Evolutionary conservation across 1,284 basidiomycete species (phyloP).

Genomic region (Ganoderma sinense): DNA sequence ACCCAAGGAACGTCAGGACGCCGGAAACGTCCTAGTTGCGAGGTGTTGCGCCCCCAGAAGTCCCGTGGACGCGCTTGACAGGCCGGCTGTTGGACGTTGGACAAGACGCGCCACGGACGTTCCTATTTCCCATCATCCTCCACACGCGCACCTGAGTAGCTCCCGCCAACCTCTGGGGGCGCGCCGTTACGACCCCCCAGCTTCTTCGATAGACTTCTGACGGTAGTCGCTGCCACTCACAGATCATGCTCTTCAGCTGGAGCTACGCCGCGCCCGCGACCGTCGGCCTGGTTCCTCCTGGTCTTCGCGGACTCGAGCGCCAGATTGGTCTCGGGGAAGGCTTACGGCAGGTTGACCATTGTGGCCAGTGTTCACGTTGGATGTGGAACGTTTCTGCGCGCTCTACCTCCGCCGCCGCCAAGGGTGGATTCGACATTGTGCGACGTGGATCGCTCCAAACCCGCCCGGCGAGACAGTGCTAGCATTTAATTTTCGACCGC

Average conservation of each 20-base stretch:
- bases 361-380: neutral
- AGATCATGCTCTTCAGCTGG: neutral
- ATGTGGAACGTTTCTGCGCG: neutral
- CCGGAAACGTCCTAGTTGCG: neutral
- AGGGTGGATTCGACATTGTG: neutral
- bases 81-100: neutral
- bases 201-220: neutral
- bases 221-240: neutral
- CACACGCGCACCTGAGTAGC: neutral
- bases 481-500: too few species aligned
- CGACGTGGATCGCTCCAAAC: neutral
- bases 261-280: neutral
- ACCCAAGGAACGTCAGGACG: neutral
- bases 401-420: neutral
- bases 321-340: neutral
- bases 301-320: neutral
- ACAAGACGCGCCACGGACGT: neutral
- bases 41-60: neutral
- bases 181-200: neutral
- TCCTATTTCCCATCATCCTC: neutral
- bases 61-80: slow-evolving; percentile 1
- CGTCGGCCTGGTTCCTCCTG: neutral
- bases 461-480: neutral
- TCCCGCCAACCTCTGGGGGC: neutral
- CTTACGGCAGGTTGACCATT: neutral